Evolutionary conservation across 306 rosid species (phyloP).

Genomic region (Citrullus colocynthis): DNA sequence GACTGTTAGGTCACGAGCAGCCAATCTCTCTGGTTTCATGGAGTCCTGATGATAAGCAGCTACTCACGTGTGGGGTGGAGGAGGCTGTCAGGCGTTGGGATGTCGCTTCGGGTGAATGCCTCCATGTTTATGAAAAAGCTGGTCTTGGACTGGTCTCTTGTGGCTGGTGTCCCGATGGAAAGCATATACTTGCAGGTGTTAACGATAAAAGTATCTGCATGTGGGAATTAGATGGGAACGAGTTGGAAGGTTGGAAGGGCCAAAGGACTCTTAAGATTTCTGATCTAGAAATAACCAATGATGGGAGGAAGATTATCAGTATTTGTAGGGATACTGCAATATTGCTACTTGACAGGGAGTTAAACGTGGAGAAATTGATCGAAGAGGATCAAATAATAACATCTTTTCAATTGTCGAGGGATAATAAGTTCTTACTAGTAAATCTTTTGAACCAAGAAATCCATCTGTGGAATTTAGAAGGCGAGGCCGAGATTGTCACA

Average conservation of each 20-base stretch:
- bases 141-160: slow-evolving; percentile 70
- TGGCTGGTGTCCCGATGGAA: slow-evolving; percentile 92
- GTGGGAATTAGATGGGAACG: slow-evolving; percentile 93
- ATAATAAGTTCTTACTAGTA: slow-evolving; percentile 61
- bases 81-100: slow-evolving; percentile 92
- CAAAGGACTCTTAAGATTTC: slow-evolving; percentile 72
- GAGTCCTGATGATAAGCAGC: slow-evolving; percentile 86
- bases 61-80: slow-evolving; percentile 93
- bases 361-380: slow-evolving; percentile 54
- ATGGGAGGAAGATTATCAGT: slow-evolving; percentile 73
- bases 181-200: slow-evolving; percentile 64
- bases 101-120: slow-evolving; percentile 75
- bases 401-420: slow-evolving; percentile 72
- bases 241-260: slow-evolving; percentile 92
- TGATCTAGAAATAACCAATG: slow-evolving; percentile 68
- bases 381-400: slow-evolving; percentile 77
- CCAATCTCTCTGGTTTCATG: slow-evolving; percentile 73
- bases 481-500: slow-evolving; percentile 42
- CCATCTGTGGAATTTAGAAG: slow-evolving; percentile 85
- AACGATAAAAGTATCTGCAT: slow-evolving; percentile 87
- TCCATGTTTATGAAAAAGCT: slow-evolving; percentile 67
- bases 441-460: slow-evolving; percentile 89
- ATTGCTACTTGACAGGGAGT: slow-evolving; percentile 63
- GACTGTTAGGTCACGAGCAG: slow-evolving; percentile 67
- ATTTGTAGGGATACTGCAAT: slow-evolving; percentile 48